Evolutionary conservation across 176 grass and related monocot genomes (phyloP), one percentile per base, ranked within the genome.

Genomic region (Carex scoparia): DNA sequence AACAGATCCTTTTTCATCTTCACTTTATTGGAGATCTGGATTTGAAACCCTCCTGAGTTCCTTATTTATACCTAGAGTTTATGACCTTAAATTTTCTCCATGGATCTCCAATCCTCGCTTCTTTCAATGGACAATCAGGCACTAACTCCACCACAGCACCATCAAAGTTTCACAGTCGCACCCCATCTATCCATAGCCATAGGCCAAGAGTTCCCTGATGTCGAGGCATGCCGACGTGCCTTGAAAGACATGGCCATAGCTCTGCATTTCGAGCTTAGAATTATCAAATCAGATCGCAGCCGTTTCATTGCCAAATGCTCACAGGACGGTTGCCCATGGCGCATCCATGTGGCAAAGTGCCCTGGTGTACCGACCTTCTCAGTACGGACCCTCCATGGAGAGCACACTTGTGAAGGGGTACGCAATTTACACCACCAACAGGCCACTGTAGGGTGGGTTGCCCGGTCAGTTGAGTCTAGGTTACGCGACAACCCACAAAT

Each of bases 181-280:
- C 15, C 69, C 1, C 84, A 86, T 58, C 89, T 85, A 61, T 75
- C 86, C 68, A 81, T 99, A 78, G 84, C 85, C 48, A 92, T 99
- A 18, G 92, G 92, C 35, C 94, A 97, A 86, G 96, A 99, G 84
- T 99, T 99, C 54, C 81, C 91, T 4, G 85, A 94, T 90, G 94
- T 97, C 8, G 89, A 98, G 55, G 84, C 85, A 9, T 95, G 93
- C 78, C 86, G 93, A 30, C 91, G 93, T 27, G 85, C 83, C 23
- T 38, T 98, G 61, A 98, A 98, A 86, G 96, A 95, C 78, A 95
- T 98, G 87, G 96, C 96, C 46, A 93, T 98, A 80, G 89, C 93
- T 71, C 79, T 98, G 54, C 96, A 98, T 90, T 98, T 94, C 5
- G 93, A 94, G 85, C 93, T 98, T 37, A 88, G 93, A 54, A 92